These are phyloP conservation scores for Colletotrichum sp. DNA, from an alignment of 2,329 filamentous ascomycete species.

Conservation along the genomic window DNA sequence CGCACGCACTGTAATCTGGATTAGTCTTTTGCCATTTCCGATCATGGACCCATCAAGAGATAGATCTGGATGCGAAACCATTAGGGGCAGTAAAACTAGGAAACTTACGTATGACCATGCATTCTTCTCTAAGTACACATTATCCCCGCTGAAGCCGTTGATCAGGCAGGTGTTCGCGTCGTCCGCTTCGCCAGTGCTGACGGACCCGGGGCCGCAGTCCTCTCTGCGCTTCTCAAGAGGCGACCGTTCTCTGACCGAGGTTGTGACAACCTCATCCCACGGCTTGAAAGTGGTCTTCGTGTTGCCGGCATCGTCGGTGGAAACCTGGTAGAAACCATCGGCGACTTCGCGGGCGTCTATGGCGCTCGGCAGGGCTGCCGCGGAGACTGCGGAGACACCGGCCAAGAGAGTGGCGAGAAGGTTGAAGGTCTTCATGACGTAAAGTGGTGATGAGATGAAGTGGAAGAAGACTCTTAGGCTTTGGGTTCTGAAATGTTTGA, in stretches of 20 bases:
- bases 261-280: neutral
- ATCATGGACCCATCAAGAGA: neutral
- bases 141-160: neutral
- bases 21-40: neutral
- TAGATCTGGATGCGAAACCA: neutral
- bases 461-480: neutral
- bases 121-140: neutral
- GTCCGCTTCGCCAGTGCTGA: neutral
- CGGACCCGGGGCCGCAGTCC: neutral
- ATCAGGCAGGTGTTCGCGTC: neutral
- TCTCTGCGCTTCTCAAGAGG: neutral
- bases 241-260: neutral
- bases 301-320: neutral
- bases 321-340: neutral
- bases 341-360: neutral
- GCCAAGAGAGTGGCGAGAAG: neutral
- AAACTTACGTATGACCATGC: neutral
- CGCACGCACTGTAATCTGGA: neutral
- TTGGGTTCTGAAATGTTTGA: neutral
- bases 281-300: neutral
- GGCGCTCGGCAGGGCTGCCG: neutral
- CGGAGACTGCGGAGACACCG: neutral
- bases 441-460: neutral
- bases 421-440: neutral
- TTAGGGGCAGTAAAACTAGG: fast-evolving